These are phyloP conservation scores for Spergularia bocconei DNA, from an alignment of 148 eudicot species.

Conservation along the genomic window DNA sequence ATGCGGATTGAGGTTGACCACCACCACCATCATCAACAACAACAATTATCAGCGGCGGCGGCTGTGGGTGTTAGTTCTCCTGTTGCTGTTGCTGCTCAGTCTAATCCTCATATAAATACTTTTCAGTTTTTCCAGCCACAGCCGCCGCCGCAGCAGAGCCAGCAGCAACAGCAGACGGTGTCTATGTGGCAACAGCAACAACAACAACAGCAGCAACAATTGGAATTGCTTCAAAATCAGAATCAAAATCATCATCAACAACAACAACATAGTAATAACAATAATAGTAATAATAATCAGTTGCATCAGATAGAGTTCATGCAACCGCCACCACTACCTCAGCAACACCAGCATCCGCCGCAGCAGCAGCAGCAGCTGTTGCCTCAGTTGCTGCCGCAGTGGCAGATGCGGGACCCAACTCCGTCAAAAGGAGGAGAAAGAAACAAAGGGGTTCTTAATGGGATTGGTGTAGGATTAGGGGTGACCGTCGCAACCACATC, in stretches of 20 bases:
- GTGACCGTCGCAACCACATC: not conserved
- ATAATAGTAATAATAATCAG: conserved; percentile 20
- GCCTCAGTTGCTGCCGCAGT: conserved; percentile 26
- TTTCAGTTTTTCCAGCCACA: conserved; percentile 39
- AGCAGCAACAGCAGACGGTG: conserved; percentile 13
- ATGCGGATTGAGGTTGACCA: not conserved
- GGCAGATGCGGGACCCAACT: conserved; percentile 29
- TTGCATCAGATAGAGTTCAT: conserved; percentile 22
- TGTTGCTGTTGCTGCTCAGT: not conserved
- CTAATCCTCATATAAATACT: conserved; percentile 21
- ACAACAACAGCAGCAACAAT: not conserved
- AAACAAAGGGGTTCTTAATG: conserved; percentile 9
- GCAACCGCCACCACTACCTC: conserved; percentile 21
- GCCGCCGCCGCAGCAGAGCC: conserved; percentile 16
- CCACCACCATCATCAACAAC: too few species aligned
- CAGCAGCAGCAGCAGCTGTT: not conserved
- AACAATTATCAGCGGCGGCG: not conserved
- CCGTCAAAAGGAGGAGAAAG: conserved; percentile 26
- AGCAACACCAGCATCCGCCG: not conserved
- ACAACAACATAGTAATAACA: conserved; percentile 11
- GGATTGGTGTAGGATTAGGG: conserved; percentile 8
- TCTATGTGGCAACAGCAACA: conserved; percentile 9
- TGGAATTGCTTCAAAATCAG: not conserved
- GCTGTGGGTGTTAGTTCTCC: not conserved
- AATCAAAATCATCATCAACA: conserved; percentile 24